phyloP scores from a whole-genome alignment of 2,329 filamentous ascomycete species.

The Stemphylium lycopersici region DNA sequence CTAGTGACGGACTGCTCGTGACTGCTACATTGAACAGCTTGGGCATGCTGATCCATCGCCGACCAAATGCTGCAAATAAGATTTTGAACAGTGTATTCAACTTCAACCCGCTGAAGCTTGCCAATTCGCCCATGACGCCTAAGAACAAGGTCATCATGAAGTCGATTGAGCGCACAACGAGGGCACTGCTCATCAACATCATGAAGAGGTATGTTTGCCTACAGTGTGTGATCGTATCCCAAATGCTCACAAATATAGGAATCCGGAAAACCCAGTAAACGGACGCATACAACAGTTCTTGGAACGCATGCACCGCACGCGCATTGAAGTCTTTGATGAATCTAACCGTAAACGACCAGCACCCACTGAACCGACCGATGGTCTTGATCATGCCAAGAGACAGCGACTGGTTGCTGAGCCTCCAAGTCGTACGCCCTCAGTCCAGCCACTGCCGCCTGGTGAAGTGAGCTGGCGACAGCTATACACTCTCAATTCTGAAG shows the following conservation, averaged over 20 bases:
- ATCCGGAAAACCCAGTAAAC: conserved; percentile 76
- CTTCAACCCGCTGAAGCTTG: conserved; percentile 89
- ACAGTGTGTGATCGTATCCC: neutral
- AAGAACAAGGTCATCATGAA: conserved; percentile 81
- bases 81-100: conserved; percentile 84
- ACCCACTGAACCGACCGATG: conserved; percentile 72
- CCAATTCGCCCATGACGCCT: conserved; percentile 76
- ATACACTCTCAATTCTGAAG: conserved; percentile 82
- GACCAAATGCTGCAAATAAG: conserved; percentile 80
- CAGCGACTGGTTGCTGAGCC: conserved; percentile 69
- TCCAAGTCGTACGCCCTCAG: conserved; percentile 53
- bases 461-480: conserved; percentile 81
- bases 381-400: conserved; percentile 78
- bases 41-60: conserved; percentile 79
- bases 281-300: conserved; percentile 85
- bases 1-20: conserved; percentile 82
- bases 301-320: conserved; percentile 78
- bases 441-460: conserved; percentile 75
- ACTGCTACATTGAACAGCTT: conserved; percentile 92
- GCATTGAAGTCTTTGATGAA: conserved; percentile 81
- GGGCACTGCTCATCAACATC: conserved; percentile 82
- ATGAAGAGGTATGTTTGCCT: conserved; percentile 68
- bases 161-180: conserved; percentile 93
- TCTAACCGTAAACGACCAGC: conserved; percentile 76
- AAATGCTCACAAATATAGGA: conserved; percentile 57